phyloP scores from a whole-genome alignment of 2,329 filamentous ascomycete species.

The Colletotrichum coccodes region DNA sequence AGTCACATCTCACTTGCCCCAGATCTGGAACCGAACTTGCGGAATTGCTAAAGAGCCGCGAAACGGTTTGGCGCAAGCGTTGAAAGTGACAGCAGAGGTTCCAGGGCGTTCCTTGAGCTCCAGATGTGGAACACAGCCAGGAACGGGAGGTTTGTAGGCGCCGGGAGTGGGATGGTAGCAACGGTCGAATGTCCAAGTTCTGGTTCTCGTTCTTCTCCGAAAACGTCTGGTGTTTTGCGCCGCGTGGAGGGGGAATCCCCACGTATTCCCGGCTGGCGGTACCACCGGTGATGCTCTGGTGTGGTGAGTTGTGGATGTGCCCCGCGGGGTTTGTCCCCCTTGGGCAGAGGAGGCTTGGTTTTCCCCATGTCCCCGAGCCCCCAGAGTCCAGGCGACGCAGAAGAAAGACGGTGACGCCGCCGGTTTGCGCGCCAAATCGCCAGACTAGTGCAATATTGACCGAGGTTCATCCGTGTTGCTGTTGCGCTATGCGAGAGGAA shows the following conservation, averaged over 20 bases:
- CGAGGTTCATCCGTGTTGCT: neutral
- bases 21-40: neutral
- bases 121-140: too few species aligned
- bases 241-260: too few species aligned
- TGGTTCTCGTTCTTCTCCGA: neutral
- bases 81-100: too few species aligned
- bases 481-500: neutral
- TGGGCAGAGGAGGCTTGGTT: neutral
- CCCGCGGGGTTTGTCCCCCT: constrained; percentile 4
- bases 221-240: neutral
- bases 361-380: neutral
- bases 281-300: neutral
- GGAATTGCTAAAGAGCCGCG: neutral
- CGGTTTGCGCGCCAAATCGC: neutral
- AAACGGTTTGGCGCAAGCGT: too few species aligned
- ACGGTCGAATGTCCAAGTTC: too few species aligned
- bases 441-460: neutral
- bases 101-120: too few species aligned
- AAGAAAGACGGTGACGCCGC: neutral
- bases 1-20: neutral
- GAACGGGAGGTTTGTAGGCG: too few species aligned
- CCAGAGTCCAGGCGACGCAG: neutral
- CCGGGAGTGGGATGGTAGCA: too few species aligned
- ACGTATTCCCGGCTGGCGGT: neutral
- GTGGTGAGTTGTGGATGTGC: neutral